phyloP scores from a whole-genome alignment of 2,329 filamentous ascomycete genomes.

The Epicoccum nigrum region DNA sequence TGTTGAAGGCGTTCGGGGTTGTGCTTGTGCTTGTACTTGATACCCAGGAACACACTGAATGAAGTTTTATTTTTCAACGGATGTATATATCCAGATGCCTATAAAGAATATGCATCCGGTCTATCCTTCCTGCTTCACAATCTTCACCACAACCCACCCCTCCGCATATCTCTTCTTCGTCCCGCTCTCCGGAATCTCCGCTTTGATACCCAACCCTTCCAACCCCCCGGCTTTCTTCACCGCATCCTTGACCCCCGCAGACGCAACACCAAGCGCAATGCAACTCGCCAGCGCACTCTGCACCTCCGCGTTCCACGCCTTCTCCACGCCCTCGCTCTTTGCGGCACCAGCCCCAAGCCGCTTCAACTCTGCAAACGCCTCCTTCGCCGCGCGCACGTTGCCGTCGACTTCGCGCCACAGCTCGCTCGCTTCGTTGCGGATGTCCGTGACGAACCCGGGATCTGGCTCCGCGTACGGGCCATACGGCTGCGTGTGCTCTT shows the following conservation, averaged over 20 bases:
- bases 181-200: slow-evolving; percentile 46
- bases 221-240: slow-evolving; percentile 4
- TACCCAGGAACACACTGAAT: not conserved
- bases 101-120: not conserved
- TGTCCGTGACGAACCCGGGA: slow-evolving; percentile 8
- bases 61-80: not conserved
- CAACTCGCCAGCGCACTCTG: slow-evolving; percentile 41
- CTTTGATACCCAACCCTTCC: slow-evolving; percentile 29
- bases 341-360: slow-evolving; percentile 41
- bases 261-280: slow-evolving; percentile 40
- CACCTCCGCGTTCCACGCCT: slow-evolving; percentile 46
- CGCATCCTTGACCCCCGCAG: slow-evolving; percentile 31
- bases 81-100: not conserved
- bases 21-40: not conserved
- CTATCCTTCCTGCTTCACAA: slow-evolving; percentile 28
- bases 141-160: slow-evolving; percentile 56
- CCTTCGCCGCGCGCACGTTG: slow-evolving; percentile 43
- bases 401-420: slow-evolving; percentile 38
- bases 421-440: slow-evolving; percentile 10
- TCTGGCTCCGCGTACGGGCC: slow-evolving; percentile 30
- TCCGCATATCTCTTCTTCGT: slow-evolving; percentile 50
- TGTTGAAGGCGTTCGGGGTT: not conserved
- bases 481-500: slow-evolving; percentile 40
- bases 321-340: slow-evolving; percentile 45
- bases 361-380: slow-evolving; percentile 46